Conservation (phyloP, 495 filamentous ascomycete species). For the Penicillium fimorum region DNA sequence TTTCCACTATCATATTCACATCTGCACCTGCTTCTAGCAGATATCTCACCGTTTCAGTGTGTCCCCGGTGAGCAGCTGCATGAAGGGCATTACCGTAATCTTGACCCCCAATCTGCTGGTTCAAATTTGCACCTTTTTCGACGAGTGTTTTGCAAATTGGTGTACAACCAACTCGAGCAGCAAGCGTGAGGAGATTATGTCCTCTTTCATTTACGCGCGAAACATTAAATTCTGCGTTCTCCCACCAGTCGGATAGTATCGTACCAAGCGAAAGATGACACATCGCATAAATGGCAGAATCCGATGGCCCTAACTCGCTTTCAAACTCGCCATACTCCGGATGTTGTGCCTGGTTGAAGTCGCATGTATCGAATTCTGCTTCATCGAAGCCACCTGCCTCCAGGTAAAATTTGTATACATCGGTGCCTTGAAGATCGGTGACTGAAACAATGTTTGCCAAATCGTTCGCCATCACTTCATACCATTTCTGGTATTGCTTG, state of each 20-base stretch:
- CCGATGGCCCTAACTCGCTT: constrained; percentile 3
- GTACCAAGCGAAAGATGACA: constrained; percentile 27
- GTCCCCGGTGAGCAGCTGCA: constrained; percentile 19
- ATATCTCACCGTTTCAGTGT: constrained; percentile 20
- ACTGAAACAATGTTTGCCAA: constrained; percentile 5
- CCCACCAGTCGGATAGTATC: constrained; percentile 32
- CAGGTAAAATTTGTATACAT: constrained; percentile 1
- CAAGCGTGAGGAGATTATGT: constrained; percentile 22
- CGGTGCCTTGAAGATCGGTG: not conserved
- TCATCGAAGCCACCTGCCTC: not conserved
- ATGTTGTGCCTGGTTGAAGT: not conserved
- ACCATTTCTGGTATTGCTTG: constrained; percentile 30
- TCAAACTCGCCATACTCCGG: not conserved
- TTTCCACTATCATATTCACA: constrained; percentile 21
- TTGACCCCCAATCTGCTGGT: constrained; percentile 12
- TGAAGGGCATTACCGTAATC: constrained; percentile 28
- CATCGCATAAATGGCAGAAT: constrained; percentile 20
- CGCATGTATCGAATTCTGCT: not conserved
- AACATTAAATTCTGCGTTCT: constrained; percentile 13
- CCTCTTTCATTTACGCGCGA: constrained; percentile 1
- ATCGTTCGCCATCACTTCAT: constrained; percentile 1
- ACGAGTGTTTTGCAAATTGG: constrained; percentile 21
- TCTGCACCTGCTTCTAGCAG: constrained; percentile 30
- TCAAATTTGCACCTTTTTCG: constrained; percentile 22
- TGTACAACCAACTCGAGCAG: constrained; percentile 9